Evolutionary conservation across 192 early-diverging fungal species (phyloP).

Genomic region (Gonapodya sp.): DNA sequence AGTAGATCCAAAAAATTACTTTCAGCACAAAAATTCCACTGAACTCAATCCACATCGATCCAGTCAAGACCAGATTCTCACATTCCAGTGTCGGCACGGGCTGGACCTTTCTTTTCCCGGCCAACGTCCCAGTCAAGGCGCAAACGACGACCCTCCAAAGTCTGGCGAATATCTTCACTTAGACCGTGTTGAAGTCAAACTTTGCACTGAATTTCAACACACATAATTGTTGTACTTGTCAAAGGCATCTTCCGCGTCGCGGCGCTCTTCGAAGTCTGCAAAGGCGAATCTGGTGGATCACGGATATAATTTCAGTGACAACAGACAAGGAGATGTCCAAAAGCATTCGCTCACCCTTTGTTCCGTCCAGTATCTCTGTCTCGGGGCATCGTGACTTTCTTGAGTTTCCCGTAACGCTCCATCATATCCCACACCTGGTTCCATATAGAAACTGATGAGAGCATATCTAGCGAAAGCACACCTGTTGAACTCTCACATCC

Average conservation of each 20-base stretch:
- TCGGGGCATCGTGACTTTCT: conserved; percentile 56
- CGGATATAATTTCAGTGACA: conserved; percentile 6
- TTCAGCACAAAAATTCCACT: too few species aligned
- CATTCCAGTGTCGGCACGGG: neutral
- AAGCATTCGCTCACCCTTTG: conserved; percentile 55
- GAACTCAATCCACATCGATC: too few species aligned
- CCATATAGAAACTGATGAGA: neutral
- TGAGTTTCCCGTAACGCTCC: conserved; percentile 60
- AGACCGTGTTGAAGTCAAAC: too few species aligned
- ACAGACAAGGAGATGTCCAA: too few species aligned
- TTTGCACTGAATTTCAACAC: too few species aligned
- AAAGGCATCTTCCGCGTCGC: conserved; percentile 51
- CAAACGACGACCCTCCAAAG: neutral
- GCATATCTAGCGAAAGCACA: neutral
- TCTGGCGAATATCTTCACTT: too few species aligned
- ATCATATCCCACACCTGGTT: conserved; percentile 52
- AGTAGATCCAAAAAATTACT: too few species aligned
- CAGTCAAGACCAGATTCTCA: too few species aligned
- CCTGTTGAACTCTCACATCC: conserved; percentile 24
- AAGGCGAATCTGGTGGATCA: conserved; percentile 58
- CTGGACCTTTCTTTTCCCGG: neutral
- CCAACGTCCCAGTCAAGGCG: conserved; percentile 11
- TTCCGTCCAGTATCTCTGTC: conserved; percentile 65
- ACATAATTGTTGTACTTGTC: conserved; percentile 45
- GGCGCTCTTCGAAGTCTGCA: conserved; percentile 60